These are phyloP conservation scores for Eimeria necatrix DNA, from an alignment of 169 alveolate genomes.

Conservation along the genomic window DNA sequence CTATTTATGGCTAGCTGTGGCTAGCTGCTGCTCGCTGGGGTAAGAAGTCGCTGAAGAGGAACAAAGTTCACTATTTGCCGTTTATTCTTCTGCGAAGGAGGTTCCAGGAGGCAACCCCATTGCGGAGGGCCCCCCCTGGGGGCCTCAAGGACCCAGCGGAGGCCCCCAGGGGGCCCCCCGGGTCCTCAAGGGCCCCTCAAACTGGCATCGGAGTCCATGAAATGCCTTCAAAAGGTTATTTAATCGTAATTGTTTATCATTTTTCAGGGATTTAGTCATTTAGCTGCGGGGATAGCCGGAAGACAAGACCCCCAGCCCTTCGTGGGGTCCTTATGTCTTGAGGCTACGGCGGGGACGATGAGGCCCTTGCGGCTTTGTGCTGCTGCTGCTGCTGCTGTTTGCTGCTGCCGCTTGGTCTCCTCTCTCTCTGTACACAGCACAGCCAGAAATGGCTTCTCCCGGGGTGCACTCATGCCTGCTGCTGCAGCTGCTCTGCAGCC, in stretches of 20 bases:
- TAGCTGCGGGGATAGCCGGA: not conserved
- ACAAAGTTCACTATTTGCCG: too few relatives aligned
- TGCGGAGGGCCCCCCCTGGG: too few relatives aligned
- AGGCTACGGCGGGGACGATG: not conserved
- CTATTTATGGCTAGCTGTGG: too few relatives aligned
- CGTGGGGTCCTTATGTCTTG: conserved; percentile 24
- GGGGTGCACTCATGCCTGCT: not conserved
- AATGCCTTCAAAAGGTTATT: not conserved
- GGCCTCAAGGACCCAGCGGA: too few relatives aligned
- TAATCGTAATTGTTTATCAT: not conserved
- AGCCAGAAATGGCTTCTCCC: not conserved
- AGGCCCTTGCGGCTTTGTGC: not conserved
- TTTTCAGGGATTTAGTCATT: not conserved
- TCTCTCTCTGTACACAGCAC: not conserved
- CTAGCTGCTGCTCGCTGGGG: too few relatives aligned
- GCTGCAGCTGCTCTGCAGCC: conserved; percentile 9
- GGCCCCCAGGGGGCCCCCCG: too few relatives aligned
- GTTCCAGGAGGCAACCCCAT: too few relatives aligned
- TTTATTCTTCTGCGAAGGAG: too few relatives aligned
- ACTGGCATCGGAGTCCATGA: not conserved
- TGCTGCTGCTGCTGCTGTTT: not conserved
- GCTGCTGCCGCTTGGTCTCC: conserved; percentile 7
- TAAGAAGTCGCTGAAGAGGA: too few relatives aligned
- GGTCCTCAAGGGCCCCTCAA: not conserved
- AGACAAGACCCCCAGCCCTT: too few relatives aligned